Percentiles rank a stretch among this genome's conserved stretches.
These are phyloP conservation scores for Backusella morwellensis DNA, from an alignment of 192 early-diverging fungal species.

Conservation along the genomic window DNA sequence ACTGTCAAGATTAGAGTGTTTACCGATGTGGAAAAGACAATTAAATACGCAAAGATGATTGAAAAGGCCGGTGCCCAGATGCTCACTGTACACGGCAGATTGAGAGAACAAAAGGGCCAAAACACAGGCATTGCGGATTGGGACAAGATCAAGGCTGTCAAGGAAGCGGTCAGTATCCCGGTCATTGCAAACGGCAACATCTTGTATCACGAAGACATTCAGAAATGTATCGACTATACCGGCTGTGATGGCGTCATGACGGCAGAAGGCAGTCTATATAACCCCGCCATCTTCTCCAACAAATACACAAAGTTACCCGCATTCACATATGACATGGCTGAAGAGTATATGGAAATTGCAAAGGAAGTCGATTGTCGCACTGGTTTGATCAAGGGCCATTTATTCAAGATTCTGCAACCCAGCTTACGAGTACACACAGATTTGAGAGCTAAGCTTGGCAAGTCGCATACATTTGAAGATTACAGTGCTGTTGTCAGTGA, in stretches of 20 bases:
- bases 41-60: constrained; percentile 93
- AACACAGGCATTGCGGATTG: constrained; percentile 96
- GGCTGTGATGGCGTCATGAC: constrained; percentile 95
- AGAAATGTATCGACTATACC: constrained; percentile 76
- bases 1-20: constrained; percentile 98
- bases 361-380: constrained; percentile 49
- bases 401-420: constrained; percentile 90
- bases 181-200: constrained; percentile 99
- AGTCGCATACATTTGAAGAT: constrained; percentile 54
- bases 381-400: constrained; percentile 73
- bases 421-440: constrained; percentile 80
- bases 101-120: constrained; percentile 96
- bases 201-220: constrained; percentile 87
- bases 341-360: constrained; percentile 91
- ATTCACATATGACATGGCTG: constrained; percentile 74
- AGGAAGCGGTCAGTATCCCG: constrained; percentile 81
- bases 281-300: constrained; percentile 79
- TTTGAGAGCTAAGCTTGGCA: constrained; percentile 67
- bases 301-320: constrained; percentile 52
- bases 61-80: constrained; percentile 89
- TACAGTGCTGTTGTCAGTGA: not conserved
- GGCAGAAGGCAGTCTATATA: constrained; percentile 85
- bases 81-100: constrained; percentile 89
- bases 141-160: constrained; percentile 86
- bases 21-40: constrained; percentile 82